A percentile compares a stretch with the other conserved stretches of the same genome.
These are phyloP conservation scores for Bipolaris zeicola DNA, from an alignment of 2,329 filamentous ascomycete genomes.

Conservation along the genomic window DNA sequence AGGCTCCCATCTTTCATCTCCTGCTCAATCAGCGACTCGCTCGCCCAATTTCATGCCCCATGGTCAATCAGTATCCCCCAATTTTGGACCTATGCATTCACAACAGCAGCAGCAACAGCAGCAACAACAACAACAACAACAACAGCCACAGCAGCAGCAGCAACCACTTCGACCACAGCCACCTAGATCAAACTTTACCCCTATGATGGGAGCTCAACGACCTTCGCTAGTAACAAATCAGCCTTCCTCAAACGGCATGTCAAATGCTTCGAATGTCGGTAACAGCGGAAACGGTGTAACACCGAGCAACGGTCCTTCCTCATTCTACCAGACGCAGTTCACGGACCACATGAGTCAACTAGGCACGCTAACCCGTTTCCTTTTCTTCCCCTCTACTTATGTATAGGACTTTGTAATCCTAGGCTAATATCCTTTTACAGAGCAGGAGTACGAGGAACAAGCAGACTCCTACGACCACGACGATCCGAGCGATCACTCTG, in stretches of 20 bases:
- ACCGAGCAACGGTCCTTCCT: conserved; percentile 50
- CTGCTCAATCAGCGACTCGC: conserved; percentile 60
- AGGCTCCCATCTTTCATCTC: conserved; percentile 76
- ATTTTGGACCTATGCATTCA: conserved; percentile 59
- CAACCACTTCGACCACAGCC: conserved; percentile 55
- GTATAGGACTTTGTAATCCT: conserved; percentile 68
- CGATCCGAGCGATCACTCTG: conserved; percentile 68
- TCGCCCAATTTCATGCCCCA: conserved; percentile 66
- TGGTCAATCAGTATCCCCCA: conserved; percentile 66
- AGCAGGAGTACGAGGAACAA: conserved; percentile 95
- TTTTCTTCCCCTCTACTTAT: conserved; percentile 51
- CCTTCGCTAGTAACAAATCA: conserved; percentile 47
- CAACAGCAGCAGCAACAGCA: conserved; percentile 51
- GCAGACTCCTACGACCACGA: conserved; percentile 86
- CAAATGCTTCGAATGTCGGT: conserved; percentile 44
- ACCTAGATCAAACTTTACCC: conserved; percentile 55
- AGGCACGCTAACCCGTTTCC: conserved; percentile 73
- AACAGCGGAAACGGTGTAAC: conserved; percentile 46
- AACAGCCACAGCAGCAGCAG: conserved; percentile 32
- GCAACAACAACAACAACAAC: conserved; percentile 46
- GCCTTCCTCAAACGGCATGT: conserved; percentile 43
- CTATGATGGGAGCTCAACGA: conserved; percentile 50
- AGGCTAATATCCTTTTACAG: conserved; percentile 73
- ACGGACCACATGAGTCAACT: conserved; percentile 95
- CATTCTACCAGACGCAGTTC: conserved; percentile 84